phyloP scores from a whole-genome alignment of 2,329 filamentous ascomycete species.

The Xylariaceae sp. region DNA sequence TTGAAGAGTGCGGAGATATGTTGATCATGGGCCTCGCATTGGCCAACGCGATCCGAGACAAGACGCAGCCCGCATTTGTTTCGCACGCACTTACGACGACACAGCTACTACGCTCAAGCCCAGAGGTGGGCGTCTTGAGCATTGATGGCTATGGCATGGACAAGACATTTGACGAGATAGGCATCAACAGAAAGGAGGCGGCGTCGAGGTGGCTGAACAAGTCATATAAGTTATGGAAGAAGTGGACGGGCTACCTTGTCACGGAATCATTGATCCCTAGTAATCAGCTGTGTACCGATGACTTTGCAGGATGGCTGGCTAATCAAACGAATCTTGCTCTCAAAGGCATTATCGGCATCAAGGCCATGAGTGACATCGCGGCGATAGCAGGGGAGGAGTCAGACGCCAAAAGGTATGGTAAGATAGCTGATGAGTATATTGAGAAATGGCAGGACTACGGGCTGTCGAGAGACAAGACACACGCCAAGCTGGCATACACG shows the following conservation, averaged over 20 bases:
- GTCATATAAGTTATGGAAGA: slow-evolving; percentile 68
- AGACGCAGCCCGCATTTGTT: slow-evolving; percentile 53
- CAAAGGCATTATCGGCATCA: slow-evolving; percentile 75
- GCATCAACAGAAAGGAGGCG: slow-evolving; percentile 41
- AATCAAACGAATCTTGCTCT: slow-evolving; percentile 72
- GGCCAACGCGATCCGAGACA: slow-evolving; percentile 68
- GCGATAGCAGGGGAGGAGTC: slow-evolving; percentile 52
- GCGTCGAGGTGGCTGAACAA: slow-evolving; percentile 39
- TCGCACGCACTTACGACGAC: slow-evolving; percentile 37
- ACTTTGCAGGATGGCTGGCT: slow-evolving; percentile 72
- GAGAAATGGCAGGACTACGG: slow-evolving; percentile 68
- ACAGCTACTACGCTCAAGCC: slow-evolving; percentile 9
- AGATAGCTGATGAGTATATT: slow-evolving; percentile 63
- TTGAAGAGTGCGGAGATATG: slow-evolving; percentile 73
- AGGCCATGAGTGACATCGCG: slow-evolving; percentile 70
- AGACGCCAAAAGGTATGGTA: slow-evolving; percentile 58
- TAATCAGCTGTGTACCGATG: slow-evolving; percentile 72
- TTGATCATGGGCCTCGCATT: slow-evolving; percentile 75
- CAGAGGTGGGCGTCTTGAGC: slow-evolving; percentile 15
- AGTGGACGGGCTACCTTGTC: slow-evolving; percentile 72
- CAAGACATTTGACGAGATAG: slow-evolving; percentile 51
- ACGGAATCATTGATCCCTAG: slow-evolving; percentile 65
- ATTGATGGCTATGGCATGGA: slow-evolving; percentile 49
- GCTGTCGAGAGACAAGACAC: slow-evolving; percentile 65
- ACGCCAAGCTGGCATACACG: slow-evolving; percentile 74